Base-by-base conservation (phyloP, 2,329 filamentous ascomycete species). In the Leptographium flavum region DNA sequence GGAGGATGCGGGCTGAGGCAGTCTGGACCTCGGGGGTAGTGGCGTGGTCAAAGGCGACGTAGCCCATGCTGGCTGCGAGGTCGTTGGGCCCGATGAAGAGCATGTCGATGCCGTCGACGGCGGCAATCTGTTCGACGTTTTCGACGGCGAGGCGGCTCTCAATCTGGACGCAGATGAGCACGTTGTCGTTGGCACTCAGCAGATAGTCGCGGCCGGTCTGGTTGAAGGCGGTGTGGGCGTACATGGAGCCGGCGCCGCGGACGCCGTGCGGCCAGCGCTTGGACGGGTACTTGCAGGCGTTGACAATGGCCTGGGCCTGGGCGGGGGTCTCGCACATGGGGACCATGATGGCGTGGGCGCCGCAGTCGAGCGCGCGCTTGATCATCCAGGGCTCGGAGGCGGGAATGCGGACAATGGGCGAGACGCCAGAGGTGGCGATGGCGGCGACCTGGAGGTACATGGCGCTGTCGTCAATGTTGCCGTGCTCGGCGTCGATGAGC, bases 361-460 rank as follows among this genome's bases (percentile, higher is more conserved):
- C 69, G 41, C 65, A 62, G 46, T 72, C 69, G 30, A 71, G 57
- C 13, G 69, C 69, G 19, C 69, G 60, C 53, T 70, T 71, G 25
- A 70, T 61, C 57, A 70, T 67, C 57, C 64, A 66, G 30, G 61
- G 57, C 49, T 65, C 60, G 9, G 58, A 46, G 22, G 55, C 58
- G 9, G 57, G 54, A 25, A 66, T 56, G 36, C 63, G 59, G 30
- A 66, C 57, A 17, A 67, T 53, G 7, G 64, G 64, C 6, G 63
- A 65, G 3, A 62, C 62, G 4, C 68, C 68, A 21, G 65, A 53
- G 1, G 68, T 63, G 35, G 69, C 63, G 50, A 73, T 68, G 3
- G 69, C 72, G 5, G 67, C 68, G 2, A 74, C 69, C 13, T 68
- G 67, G 53, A 73, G 70, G 52, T 74, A 64, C 71, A 73, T 73